These are phyloP conservation scores for Aspergillus bombycis DNA, from an alignment of 2,329 filamentous ascomycete genomes.

Conservation along the genomic window DNA sequence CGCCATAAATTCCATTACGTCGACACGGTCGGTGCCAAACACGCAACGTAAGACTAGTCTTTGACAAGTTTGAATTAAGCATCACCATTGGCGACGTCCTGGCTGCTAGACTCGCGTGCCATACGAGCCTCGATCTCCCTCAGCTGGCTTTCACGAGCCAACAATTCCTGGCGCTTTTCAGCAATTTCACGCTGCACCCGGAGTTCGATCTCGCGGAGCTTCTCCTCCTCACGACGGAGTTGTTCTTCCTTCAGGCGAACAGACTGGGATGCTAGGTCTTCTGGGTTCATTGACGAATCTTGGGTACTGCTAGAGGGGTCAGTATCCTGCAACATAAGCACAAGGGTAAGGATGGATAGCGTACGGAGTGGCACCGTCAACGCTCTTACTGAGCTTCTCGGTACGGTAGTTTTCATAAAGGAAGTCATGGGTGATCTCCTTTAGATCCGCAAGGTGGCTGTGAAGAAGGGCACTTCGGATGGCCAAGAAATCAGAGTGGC, in stretches of 20 bases:
- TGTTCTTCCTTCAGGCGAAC: slow-evolving; percentile 99
- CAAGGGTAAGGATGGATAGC: slow-evolving; percentile 46
- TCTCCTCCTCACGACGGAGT: slow-evolving; percentile 98
- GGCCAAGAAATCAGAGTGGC: slow-evolving; percentile 97
- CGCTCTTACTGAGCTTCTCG: slow-evolving; percentile 99
- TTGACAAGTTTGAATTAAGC: slow-evolving; percentile 36
- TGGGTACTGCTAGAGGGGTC: slow-evolving; percentile 49
- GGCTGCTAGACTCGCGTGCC: slow-evolving; percentile 74
- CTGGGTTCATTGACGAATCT: slow-evolving; percentile 94
- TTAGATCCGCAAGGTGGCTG: slow-evolving; percentile 95
- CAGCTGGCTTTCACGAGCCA: slow-evolving; percentile 96
- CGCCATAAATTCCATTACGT: slow-evolving; percentile 40
- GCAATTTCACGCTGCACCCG: slow-evolving; percentile 99
- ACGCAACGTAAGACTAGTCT: slow-evolving; percentile 29
- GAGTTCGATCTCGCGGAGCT: slow-evolving; percentile 97
- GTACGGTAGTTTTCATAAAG: slow-evolving; percentile 99
- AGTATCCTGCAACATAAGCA: slow-evolving; percentile 12
- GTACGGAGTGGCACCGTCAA: slow-evolving; percentile 86
- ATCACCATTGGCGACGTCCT: slow-evolving; percentile 40
- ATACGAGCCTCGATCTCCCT: slow-evolving; percentile 98
- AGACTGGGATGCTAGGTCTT: slow-evolving; percentile 94
- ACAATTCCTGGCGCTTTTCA: slow-evolving; percentile 97
- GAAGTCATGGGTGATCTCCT: slow-evolving; percentile 99
- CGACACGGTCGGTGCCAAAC: slow-evolving; percentile 40
- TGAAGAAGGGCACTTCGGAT: slow-evolving; percentile 95